Conservation (phyloP, 306 rosid genomes). For the Malus orientalis region DNA sequence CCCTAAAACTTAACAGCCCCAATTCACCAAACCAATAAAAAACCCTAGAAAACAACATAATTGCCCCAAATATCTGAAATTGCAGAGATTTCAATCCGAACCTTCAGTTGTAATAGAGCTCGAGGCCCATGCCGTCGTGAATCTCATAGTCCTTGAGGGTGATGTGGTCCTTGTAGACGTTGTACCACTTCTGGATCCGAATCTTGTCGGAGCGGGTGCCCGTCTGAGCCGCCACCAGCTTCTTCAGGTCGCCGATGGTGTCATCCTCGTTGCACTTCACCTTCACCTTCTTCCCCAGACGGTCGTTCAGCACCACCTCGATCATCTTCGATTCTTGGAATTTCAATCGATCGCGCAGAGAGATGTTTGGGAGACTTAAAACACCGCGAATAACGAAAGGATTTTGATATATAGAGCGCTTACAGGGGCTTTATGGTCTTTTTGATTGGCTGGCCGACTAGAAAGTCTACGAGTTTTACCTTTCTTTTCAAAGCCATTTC, state of each 20-base stretch:
- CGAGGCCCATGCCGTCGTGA: constrained; percentile 97
- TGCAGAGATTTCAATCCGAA: neutral
- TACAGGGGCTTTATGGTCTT: neutral
- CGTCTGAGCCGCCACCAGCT: constrained; percentile 93
- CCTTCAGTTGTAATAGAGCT: constrained; percentile 74
- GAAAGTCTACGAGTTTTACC: neutral
- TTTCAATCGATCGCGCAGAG: neutral
- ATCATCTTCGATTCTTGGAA: constrained; percentile 50
- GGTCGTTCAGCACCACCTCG: constrained; percentile 86
- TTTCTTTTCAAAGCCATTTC: neutral
- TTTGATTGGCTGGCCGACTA: neutral
- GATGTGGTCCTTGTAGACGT: constrained; percentile 80
- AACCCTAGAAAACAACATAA: neutral
- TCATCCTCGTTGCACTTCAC: constrained; percentile 91
- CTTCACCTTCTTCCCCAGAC: constrained; percentile 88
- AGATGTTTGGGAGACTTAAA: neutral
- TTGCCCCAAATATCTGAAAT: neutral
- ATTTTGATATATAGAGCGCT: neutral
- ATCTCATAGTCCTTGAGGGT: constrained; percentile 86
- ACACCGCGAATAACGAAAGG: neutral
- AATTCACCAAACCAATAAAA: neutral
- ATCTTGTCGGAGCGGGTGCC: constrained; percentile 78
- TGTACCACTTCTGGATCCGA: constrained; percentile 79
- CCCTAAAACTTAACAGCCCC: too few relatives aligned
- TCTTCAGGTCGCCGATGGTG: constrained; percentile 87